A percentile compares a stretch with the other conserved stretches of the same genome.
phyloP scores from a whole-genome alignment of 225 moss, liverwort and hornwort genomes.

The Pseudisothecium myosuroides region DNA sequence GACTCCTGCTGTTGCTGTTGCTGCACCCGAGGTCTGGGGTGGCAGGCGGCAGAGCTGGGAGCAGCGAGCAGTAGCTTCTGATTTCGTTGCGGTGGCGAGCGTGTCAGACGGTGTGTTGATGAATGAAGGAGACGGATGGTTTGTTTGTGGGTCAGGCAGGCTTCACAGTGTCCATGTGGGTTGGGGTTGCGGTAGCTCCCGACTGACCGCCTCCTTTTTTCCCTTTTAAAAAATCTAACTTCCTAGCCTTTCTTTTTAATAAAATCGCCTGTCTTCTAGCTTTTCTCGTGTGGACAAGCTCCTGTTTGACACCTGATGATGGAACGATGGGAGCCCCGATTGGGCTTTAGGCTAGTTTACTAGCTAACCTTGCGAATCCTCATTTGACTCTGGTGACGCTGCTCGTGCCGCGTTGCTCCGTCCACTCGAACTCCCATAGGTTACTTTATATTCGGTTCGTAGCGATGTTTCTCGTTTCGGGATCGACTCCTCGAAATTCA shows the following conservation, averaged over 20 bases:
- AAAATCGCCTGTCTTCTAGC: background rate
- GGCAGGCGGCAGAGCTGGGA: background rate
- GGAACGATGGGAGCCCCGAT: background rate
- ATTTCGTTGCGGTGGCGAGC: slow-evolving; percentile 15
- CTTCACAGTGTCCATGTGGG: background rate
- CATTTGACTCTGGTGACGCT: slow-evolving; percentile 15
- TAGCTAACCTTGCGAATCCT: background rate
- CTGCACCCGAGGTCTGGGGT: background rate
- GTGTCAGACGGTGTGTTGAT: slow-evolving; percentile 20
- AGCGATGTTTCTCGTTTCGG: background rate
- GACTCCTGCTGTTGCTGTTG: background rate
- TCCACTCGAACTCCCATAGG: background rate
- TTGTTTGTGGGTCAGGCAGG: slow-evolving; percentile 6
- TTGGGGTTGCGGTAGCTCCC: background rate
- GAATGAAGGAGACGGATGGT: slow-evolving; percentile 5
- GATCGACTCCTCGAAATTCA: background rate
- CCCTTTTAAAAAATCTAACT: background rate
- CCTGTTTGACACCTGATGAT: slow-evolving; percentile 4
- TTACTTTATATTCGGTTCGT: background rate
- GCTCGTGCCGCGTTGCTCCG: background rate
- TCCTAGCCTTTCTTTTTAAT: background rate
- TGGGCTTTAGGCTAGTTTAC: background rate
- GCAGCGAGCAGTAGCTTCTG: slow-evolving; percentile 5
- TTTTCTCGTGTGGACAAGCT: background rate
- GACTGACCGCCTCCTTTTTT: background rate